These are phyloP conservation scores for Colletotrichum orchidophilum DNA, from an alignment of 2,329 filamentous ascomycete species.

Conservation along the genomic window DNA sequence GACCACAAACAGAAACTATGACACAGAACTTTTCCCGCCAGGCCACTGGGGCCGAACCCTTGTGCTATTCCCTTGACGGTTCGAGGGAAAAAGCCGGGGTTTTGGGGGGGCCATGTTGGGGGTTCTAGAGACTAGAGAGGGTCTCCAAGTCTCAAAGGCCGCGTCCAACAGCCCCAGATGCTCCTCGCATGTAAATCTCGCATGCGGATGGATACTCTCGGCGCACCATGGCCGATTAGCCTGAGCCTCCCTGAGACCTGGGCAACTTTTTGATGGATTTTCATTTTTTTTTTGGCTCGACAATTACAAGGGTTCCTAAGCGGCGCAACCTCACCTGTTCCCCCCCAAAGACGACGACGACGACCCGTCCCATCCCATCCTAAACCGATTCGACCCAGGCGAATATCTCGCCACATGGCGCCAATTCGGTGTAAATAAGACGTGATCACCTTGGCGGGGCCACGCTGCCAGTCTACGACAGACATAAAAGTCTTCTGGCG, in stretches of 20 bases:
- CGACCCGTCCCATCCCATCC: too few relatives aligned
- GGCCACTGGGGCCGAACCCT: conserved; percentile 18
- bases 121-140: neutral
- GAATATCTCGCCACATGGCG: conserved; percentile 31
- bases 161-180: neutral
- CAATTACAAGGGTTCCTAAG: neutral
- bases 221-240: neutral
- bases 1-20: conserved; percentile 33
- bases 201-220: conserved; percentile 13
- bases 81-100: neutral
- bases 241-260: neutral
- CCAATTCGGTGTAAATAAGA: conserved; percentile 24
- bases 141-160: neutral
- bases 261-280: neutral
- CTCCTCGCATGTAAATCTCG: neutral
- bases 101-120: neutral
- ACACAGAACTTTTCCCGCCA: conserved; percentile 23
- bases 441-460: conserved; percentile 33
- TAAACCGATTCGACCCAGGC: neutral
- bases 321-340: neutral
- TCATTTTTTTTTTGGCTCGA: neutral
- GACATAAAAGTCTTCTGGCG: conserved; percentile 28
- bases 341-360: conserved; percentile 5
- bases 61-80: neutral
- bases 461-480: neutral